A percentile compares a stretch with the other conserved stretches of the same genome.
Evolutionary conservation across 2,329 filamentous ascomycete species (phyloP).

Genomic region (Cercospora sesami): DNA sequence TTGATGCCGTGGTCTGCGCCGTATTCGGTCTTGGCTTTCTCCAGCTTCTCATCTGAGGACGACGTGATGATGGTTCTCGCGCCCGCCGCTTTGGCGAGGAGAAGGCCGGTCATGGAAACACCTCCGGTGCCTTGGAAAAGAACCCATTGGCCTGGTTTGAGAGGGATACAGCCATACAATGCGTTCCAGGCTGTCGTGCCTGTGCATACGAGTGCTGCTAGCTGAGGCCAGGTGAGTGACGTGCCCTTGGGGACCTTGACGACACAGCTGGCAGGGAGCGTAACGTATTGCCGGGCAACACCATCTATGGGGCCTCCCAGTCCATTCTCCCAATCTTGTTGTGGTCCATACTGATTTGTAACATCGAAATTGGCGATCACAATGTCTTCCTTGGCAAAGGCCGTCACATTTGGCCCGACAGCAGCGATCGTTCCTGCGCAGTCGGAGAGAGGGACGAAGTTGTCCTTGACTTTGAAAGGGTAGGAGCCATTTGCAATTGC

Average conservation of each 20-base stretch:
- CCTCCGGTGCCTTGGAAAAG: conserved; percentile 45
- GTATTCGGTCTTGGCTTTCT: conserved; percentile 55
- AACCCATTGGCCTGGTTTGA: conserved; percentile 30
- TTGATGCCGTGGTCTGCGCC: conserved; percentile 59
- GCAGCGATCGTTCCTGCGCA: conserved; percentile 63
- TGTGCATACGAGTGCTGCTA: conserved; percentile 28
- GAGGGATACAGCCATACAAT: conserved; percentile 27
- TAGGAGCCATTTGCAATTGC: conserved; percentile 23
- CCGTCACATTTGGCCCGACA: conserved; percentile 42
- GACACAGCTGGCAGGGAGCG: conserved; percentile 56
- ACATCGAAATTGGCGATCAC: conserved; percentile 52
- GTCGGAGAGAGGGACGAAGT: conserved; percentile 65
- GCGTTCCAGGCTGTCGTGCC: conserved; percentile 31
- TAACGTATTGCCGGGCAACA: conserved; percentile 58
- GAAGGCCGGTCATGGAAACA: conserved; percentile 42
- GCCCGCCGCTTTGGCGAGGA: conserved; percentile 34
- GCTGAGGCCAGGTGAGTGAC: conserved; percentile 22
- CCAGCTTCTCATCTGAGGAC: conserved; percentile 56
- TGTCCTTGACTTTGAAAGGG: conserved; percentile 27
- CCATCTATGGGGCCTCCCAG: conserved; percentile 61
- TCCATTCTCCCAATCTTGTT: conserved; percentile 41
- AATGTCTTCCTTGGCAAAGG: conserved; percentile 55
- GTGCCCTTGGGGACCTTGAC: conserved; percentile 52
- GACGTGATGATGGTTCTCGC: conserved; percentile 57
- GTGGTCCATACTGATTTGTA: conserved; percentile 52